Evolutionary conservation across 306 rosid genomes (phyloP), one percentile per base, ranked within the genome.

Genomic region (Mimosa bimucronata): DNA sequence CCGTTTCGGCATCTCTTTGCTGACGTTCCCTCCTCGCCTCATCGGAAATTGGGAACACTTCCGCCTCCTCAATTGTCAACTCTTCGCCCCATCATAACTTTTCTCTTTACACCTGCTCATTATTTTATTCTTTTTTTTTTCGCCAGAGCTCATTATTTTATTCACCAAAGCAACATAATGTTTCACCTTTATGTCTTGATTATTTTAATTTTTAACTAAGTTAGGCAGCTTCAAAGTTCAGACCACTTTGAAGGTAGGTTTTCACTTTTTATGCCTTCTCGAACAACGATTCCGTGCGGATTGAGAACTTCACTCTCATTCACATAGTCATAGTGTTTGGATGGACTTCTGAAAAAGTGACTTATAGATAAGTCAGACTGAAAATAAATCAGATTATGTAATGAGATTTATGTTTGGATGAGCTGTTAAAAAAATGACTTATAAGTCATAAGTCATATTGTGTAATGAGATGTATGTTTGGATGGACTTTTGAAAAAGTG

Each of bases 141-240:
- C n/a, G n/a, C n/a, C n/a, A n/a, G n/a, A n/a, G 76, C 83, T 80
- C 83, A 73, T 66, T 80, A 7, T 77, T 84, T 71, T 80, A 86
- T 29, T 60, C 72, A 19, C 74, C 50, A 66, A 37, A 37, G 8
- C 29, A 42, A 42, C 46, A 42, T 42, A 34, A 3, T 34, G 3
- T 34, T 34, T 34, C 38, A 6, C 12, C 71, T 10, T n/a, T 1
- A 3, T 11, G 19, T 5, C 2, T 9, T 42, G 1, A 7, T 13
- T 71, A 58, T 75, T 68, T 12, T 34, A 34, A n/a, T n/a, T 34
- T 34, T 34, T 11, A 14, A 26, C 11, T 7, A 9, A 46, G 88
- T 84, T 86, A 77, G 88, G 89, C 66, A 60, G 66, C 80, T 19
- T n/a, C 71, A 6, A 34, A 34, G 38, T 34, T 34, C 38, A 34